These are phyloP conservation scores for Fusarium circinatum DNA, from an alignment of 2,329 filamentous ascomycete genomes.

Conservation along the genomic window DNA sequence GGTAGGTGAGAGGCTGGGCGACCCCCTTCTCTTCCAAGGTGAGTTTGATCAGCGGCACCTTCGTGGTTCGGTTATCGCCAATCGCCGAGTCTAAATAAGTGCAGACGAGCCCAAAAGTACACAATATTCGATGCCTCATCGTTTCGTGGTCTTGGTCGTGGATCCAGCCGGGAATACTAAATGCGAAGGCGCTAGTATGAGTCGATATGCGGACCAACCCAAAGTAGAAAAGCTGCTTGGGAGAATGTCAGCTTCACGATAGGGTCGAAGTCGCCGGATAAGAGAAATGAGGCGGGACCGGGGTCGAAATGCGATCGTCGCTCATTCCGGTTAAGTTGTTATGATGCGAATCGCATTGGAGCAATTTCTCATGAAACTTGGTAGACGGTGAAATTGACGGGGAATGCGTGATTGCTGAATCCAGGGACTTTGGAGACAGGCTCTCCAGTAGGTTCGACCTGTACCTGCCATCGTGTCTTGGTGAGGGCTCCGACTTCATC, in stretches of 20 bases:
- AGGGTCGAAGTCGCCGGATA: conserved; percentile 13
- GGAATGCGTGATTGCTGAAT: conserved; percentile 41
- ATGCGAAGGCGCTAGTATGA: conserved; percentile 31
- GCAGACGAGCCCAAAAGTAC: not conserved
- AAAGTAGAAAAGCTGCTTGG: conserved; percentile 26
- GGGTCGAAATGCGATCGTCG: conserved; percentile 16
- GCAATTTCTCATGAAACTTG: conserved; percentile 45
- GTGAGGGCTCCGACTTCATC: conserved; percentile 61
- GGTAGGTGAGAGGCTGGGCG: not conserved
- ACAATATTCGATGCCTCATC: not conserved
- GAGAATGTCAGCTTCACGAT: conserved; percentile 27
- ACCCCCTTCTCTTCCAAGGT: not conserved
- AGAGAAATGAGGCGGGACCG: conserved; percentile 26
- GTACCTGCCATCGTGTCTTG: conserved; percentile 60
- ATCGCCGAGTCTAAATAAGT: conserved; percentile 9
- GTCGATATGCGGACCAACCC: conserved; percentile 20
- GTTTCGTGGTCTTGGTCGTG: conserved; percentile 20
- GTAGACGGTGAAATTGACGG: conserved; percentile 50
- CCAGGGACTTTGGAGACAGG: conserved; percentile 39
- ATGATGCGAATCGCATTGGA: not conserved
- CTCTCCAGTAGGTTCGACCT: conserved; percentile 50
- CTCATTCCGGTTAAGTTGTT: conserved; percentile 3
- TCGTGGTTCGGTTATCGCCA: not conserved
- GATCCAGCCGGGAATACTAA: conserved; percentile 10
- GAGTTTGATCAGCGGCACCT: not conserved